Evolutionary conservation across 805 yeast genomes (phyloP).

Genomic region (Wickerhamomyces chambardii): DNA sequence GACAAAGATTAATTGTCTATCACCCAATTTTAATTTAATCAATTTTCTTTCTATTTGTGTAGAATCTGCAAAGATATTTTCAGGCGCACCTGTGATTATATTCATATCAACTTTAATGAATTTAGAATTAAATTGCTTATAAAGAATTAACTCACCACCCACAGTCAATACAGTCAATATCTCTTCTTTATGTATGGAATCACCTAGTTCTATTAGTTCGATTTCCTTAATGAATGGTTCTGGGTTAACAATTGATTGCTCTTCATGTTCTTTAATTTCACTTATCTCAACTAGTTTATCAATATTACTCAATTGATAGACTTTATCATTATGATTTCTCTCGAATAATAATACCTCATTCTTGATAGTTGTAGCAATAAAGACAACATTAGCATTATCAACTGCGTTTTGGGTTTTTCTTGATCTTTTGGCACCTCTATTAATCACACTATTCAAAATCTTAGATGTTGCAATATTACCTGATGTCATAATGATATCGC

Average conservation of each 20-base stretch:
- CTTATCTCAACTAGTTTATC: constrained; percentile 30
- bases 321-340: constrained; percentile 34
- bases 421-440: constrained; percentile 16
- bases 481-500: constrained; percentile 51
- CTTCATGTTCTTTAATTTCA: constrained; percentile 22
- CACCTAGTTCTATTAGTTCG: constrained; percentile 58
- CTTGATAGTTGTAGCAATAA: constrained; percentile 68
- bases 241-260: constrained; percentile 35
- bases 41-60: constrained; percentile 60
- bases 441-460: constrained; percentile 31
- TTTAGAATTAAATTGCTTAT: constrained; percentile 46
- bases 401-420: constrained; percentile 18
- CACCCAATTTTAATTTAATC: constrained; percentile 50
- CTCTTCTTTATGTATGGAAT: constrained; percentile 41
- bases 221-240: constrained; percentile 72
- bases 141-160: constrained; percentile 73
- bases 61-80: constrained; percentile 54
- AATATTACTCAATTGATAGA: constrained; percentile 27
- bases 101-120: constrained; percentile 30
- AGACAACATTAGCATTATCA: constrained; percentile 27
- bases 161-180: constrained; percentile 63
- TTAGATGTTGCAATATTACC: constrained; percentile 53
- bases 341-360: constrained; percentile 61
- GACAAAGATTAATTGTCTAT: constrained; percentile 51
- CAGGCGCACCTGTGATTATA: constrained; percentile 71